A percentile compares a stretch with the other conserved stretches of the same genome.
phyloP scores from a whole-genome alignment of 139 green algal species.

The Volvox africanus region DNA sequence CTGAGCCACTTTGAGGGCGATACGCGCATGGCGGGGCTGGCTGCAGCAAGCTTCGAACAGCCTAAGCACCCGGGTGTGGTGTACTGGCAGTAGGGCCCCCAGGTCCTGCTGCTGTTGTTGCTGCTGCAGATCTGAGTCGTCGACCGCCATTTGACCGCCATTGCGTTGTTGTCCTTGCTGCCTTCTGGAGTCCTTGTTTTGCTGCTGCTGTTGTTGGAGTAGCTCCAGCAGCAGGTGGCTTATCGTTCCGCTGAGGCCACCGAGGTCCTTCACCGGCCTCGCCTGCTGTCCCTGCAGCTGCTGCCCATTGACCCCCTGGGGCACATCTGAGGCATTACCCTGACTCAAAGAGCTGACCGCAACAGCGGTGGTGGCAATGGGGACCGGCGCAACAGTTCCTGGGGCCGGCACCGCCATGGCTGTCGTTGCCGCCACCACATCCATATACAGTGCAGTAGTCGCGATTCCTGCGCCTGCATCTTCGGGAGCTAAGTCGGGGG shows the following conservation, averaged over 20 bases:
- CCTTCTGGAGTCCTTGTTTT: background rate
- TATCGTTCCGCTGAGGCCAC: background rate
- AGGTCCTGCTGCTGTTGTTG: background rate
- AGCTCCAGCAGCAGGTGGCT: slow-evolving; percentile 41
- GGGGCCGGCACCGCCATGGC: too few species aligned
- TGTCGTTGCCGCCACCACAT: too few species aligned
- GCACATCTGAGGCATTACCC: too few species aligned
- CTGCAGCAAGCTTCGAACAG: background rate
- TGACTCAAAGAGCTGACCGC: too few species aligned
- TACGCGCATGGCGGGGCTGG: background rate
- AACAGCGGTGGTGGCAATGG: too few species aligned
- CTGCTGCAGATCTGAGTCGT: background rate
- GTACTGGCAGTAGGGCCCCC: background rate
- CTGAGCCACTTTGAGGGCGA: slow-evolving; percentile 48
- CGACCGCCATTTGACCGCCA: background rate
- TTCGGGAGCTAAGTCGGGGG: background rate
- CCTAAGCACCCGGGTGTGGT: background rate
- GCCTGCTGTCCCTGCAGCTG: background rate
- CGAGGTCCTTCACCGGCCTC: background rate
- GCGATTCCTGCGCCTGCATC: background rate
- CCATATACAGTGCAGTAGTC: too few species aligned
- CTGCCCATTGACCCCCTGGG: background rate
- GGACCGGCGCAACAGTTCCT: too few species aligned
- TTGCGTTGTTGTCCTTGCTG: background rate
- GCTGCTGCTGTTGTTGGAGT: background rate